phyloP scores from a whole-genome alignment of 345 rosid species.

The Linum lewisii region DNA sequence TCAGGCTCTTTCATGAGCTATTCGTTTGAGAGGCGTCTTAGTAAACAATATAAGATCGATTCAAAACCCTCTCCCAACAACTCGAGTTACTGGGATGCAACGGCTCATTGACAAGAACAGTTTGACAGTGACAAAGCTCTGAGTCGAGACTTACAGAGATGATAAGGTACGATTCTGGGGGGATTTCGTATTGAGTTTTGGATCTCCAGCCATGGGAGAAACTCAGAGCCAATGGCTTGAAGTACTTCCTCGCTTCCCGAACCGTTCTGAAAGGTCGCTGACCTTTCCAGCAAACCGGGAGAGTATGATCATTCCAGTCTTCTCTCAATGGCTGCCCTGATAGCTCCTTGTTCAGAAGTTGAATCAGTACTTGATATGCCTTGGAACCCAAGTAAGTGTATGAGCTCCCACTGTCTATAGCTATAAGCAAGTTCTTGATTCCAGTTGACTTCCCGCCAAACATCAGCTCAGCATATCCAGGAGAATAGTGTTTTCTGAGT shows the following conservation, averaged over 20 bases:
- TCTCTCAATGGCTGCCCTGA: slow-evolving; percentile 45
- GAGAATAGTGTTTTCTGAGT: slow-evolving; percentile 69
- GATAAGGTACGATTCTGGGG: slow-evolving; percentile 69
- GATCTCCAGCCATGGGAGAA: slow-evolving; percentile 43
- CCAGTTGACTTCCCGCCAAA: slow-evolving; percentile 58
- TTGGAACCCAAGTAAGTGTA: slow-evolving; percentile 66
- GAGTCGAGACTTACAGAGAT: slow-evolving; percentile 47
- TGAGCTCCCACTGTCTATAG: slow-evolving; percentile 89
- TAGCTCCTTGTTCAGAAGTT: slow-evolving; percentile 45
- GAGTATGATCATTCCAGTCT: slow-evolving; percentile 53
- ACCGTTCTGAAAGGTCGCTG: slow-evolving; percentile 55
- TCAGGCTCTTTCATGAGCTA: too few relatives aligned
- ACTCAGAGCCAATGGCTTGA: slow-evolving; percentile 54
- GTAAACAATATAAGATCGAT: too few relatives aligned
- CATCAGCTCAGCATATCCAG: slow-evolving; percentile 58
- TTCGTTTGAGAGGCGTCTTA: too few relatives aligned
- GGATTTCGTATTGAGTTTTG: slow-evolving; percentile 44
- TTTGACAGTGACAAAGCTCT: not conserved
- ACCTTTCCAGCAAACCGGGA: slow-evolving; percentile 92
- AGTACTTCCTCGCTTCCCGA: slow-evolving; percentile 61
- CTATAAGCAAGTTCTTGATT: slow-evolving; percentile 34
- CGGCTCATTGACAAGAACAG: not conserved
- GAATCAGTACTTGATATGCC: slow-evolving; percentile 45
- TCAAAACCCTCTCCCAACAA: too few relatives aligned
- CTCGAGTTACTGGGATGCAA: too few relatives aligned